Evolutionary conservation across 768 basidiomycete genomes (phyloP).

Genomic region (Phaffia australis): DNA sequence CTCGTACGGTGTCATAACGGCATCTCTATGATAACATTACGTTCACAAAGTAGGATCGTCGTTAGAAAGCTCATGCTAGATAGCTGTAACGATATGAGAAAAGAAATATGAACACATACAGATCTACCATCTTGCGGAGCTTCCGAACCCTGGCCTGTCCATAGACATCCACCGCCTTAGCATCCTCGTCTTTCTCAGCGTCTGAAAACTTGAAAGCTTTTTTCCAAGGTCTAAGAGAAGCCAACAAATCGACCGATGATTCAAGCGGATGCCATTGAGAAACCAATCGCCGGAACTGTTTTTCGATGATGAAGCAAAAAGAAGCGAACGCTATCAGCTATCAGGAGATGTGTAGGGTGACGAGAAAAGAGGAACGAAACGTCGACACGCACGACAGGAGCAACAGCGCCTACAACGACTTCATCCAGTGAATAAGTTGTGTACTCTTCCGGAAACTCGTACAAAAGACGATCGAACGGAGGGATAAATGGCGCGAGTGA

Average conservation of each 20-base stretch:
- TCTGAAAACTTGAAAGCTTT: constrained; percentile 35
- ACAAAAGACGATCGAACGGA: constrained; percentile 59
- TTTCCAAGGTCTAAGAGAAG: constrained; percentile 33
- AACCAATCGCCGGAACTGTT: constrained; percentile 58
- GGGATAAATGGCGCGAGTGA: constrained; percentile 64
- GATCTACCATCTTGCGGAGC: no score
- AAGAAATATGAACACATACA: no score
- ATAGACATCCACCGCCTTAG: neutral
- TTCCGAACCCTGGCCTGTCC: neutral
- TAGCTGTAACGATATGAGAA: constrained; percentile 32
- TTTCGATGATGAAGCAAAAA: constrained; percentile 9
- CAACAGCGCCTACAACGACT: constrained; percentile 81
- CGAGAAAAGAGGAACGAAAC: neutral
- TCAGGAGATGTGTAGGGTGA: neutral
- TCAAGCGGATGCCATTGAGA: constrained; percentile 72
- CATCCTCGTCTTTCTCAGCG: neutral
- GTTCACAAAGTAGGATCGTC: constrained; percentile 24
- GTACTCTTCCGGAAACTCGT: constrained; percentile 62
- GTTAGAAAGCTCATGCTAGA: constrained; percentile 17
- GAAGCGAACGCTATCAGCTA: neutral
- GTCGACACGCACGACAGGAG: constrained; percentile 50
- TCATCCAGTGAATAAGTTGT: constrained; percentile 73
- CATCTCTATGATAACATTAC: constrained; percentile 28
- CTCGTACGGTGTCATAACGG: constrained; percentile 87
- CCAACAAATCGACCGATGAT: constrained; percentile 13